Evolutionary conservation across 2,329 filamentous ascomycete genomes (phyloP), one percentile per base, ranked within the genome.

Genomic region (Thielaviopsis ethacetica): DNA sequence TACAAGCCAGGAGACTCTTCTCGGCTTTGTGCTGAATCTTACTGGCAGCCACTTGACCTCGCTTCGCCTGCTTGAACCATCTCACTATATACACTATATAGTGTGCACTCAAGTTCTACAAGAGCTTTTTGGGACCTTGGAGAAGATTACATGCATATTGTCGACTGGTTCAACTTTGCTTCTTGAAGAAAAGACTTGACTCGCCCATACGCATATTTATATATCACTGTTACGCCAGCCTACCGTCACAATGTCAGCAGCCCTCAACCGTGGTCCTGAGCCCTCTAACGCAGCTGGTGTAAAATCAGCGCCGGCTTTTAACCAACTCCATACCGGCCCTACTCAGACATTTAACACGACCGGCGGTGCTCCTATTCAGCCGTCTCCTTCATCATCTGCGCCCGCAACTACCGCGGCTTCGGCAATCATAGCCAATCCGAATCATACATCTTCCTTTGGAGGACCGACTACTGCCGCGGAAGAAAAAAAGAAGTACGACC

Each of bases 401-500:
- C 70, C 58, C 67, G 67, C 59, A 65, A 69, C 59, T 77, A 74
- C 65, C 71, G 75, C 69, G 69, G 75, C 65, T 73, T 44, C 77
- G 70, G 75, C 77, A 63, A 80, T 73, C 64, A 79, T 80, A 76
- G 68, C 73, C 63, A 75, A 75, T 63, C 70, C 75, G 66, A 69
- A 71, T 70, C 69, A 60, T n/a, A 27, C 30, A 9, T 49, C 60
- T 13, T 47, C 71, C 55, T 70, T 71, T 65, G 72, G 76, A 63
- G 72, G 76, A 63, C 10, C 59, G 13, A 73, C 71, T 63, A 72
- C 72, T 60, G 75, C 71, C 63, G 72, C 71, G 60, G 76, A 80
- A 66, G 70, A 74, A 60, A 83, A 83, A 72, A 86, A 85, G 72
- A 85, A 84, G 72, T 78, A 83, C 69, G 79, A 88, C 73, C 82